Evolutionary conservation across 108 stramenopile genomes (phyloP), one percentile per base, ranked within the genome.

Genomic region (Skeletonema tropicum): DNA sequence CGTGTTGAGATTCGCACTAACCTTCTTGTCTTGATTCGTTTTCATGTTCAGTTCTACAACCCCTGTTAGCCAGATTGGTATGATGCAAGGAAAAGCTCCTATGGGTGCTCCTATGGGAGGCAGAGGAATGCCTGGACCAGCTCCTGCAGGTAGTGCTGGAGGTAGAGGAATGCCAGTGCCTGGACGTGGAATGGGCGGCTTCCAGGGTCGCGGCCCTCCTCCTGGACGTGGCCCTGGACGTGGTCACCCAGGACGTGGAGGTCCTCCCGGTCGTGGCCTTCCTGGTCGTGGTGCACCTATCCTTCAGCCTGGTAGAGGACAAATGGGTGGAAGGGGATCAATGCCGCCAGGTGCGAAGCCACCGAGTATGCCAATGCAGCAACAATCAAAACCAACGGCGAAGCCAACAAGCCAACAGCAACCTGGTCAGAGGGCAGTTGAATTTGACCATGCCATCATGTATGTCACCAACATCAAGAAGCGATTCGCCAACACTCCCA

Each of bases 391-490:
- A n/a, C 32, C 72, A 77, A 12, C 61, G 19, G 29, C 33, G n/a
- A 60, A 71, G 61, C 36, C 70, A 39, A 32, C 71, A 42, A 71
- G 52, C 35, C 77, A 70, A 55, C 32, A 64, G 21, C 69, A 66
- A 25, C 61, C 35, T 26, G 25, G 31, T 39, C 68, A 41, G 68
- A 41, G 73, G 64, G 83, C 88, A 3, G 85, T 96, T 36, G 96
- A 97, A 68, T 94, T 97, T 66, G 96, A 96, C 74, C 93, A 97
- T 85, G 97, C 97, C 64, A 96, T 97, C 75, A 86, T 91, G 55
- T 97, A 96, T 64, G 94, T 97, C 38, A 97, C 97, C 48, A 93
- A 89, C 57, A 96, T 97, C 79, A 96, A 96, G 74, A 91, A 90
- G 55, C 87, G 97, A n/a, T 97, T 97, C 72, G 92, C 91, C 13